Percentiles rank a stretch among this genome's conserved stretches.
Evolutionary conservation across 2,329 filamentous ascomycete species (phyloP).

Genomic region (Alternaria arborescens): DNA sequence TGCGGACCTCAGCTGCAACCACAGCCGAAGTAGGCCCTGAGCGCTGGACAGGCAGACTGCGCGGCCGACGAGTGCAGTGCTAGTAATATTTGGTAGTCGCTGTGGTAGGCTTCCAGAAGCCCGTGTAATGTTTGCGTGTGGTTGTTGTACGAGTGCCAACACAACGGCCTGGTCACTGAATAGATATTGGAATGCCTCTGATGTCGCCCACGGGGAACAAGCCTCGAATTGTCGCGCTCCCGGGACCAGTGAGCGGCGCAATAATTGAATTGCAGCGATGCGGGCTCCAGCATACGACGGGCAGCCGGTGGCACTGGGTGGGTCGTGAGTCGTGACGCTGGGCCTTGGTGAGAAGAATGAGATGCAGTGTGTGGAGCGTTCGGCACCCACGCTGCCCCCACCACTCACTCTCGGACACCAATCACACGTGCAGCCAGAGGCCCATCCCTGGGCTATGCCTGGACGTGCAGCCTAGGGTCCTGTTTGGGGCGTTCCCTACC

Average conservation of each 20-base stretch:
- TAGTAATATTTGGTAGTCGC: not conserved
- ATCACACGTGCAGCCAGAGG: constrained; percentile 19
- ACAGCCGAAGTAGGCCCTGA: constrained; percentile 25
- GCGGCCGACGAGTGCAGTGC: not conserved
- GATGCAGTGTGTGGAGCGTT: constrained; percentile 22
- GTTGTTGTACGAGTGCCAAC: not conserved
- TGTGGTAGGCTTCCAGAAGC: not conserved
- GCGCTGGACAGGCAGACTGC: constrained; percentile 7
- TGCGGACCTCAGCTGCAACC: constrained; percentile 31
- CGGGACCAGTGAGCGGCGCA: constrained; percentile 35
- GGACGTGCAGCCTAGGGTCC: constrained; percentile 20
- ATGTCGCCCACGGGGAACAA: constrained; percentile 28
- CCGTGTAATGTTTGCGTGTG: not conserved
- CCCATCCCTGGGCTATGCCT: constrained; percentile 23
- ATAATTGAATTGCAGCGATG: constrained; percentile 30
- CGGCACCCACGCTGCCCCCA: constrained; percentile 36
- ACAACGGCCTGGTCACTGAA: constrained; percentile 7
- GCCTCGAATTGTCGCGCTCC: constrained; percentile 13
- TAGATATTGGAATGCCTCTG: constrained; percentile 19
- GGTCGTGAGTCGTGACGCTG: constrained; percentile 29
- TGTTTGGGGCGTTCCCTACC: constrained; percentile 14
- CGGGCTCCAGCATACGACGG: constrained; percentile 33
- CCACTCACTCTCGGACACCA: constrained; percentile 18
- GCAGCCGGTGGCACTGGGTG: constrained; percentile 34
- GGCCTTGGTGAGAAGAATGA: constrained; percentile 18